phyloP scores from a whole-genome alignment of 1,284 basidiomycete genomes.

The Kwoniella shivajii region DNA sequence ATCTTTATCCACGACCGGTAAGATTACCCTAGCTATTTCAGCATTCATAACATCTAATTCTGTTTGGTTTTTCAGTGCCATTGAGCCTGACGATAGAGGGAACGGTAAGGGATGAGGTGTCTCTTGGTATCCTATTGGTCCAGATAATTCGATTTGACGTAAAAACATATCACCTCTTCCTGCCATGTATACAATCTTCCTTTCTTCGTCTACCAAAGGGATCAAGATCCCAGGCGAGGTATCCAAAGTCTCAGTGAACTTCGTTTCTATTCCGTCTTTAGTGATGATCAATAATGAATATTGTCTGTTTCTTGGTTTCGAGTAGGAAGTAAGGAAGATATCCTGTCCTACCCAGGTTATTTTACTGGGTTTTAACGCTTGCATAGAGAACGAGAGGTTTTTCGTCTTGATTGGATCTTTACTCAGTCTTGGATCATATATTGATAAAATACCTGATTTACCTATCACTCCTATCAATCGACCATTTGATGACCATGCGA shows the following conservation, averaged over 20 bases:
- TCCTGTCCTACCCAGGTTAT: conserved; percentile 41
- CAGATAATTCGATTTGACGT: conserved; percentile 53
- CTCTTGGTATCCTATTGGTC: conserved; percentile 48
- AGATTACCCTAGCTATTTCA: conserved; percentile 52
- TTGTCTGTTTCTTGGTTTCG: conserved; percentile 40
- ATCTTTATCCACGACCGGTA: conserved; percentile 49
- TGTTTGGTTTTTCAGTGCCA: conserved; percentile 45
- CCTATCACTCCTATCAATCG: conserved; percentile 47
- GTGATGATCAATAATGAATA: conserved; percentile 41
- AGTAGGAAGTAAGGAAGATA: conserved; percentile 54
- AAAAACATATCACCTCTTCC: conserved; percentile 55
- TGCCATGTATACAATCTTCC: conserved; percentile 52
- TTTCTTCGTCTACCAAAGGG: conserved; percentile 51
- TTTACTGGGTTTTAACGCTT: conserved; percentile 49
- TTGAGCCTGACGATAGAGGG: conserved; percentile 40
- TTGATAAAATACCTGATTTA: conserved; percentile 45
- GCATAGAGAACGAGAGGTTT: conserved; percentile 34
- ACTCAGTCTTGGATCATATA: conserved; percentile 48
- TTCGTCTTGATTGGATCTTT: conserved; percentile 21
- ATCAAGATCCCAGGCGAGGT: conserved; percentile 50
- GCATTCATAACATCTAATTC: conserved; percentile 55
- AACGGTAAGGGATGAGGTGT: conserved; percentile 40
- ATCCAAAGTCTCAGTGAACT: conserved; percentile 49
- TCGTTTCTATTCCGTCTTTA: conserved; percentile 27
- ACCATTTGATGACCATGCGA: conserved; percentile 52